Evolutionary conservation across 73 alveolate species (phyloP), one percentile per base, ranked within the genome.

Genomic region (Breviolum minutum): DNA sequence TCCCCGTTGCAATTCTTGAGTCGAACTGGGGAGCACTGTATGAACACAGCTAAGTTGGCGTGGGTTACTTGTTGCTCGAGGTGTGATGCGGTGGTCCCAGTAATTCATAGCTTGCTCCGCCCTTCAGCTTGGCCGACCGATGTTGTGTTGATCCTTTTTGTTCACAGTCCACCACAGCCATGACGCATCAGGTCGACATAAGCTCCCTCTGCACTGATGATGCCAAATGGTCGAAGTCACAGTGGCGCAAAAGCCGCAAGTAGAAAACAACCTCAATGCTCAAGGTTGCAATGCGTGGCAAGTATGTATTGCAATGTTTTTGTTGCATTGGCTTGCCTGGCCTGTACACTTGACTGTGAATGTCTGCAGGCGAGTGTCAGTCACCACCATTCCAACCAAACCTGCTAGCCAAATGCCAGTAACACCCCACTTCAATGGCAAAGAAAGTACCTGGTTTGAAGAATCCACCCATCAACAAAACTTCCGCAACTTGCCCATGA

Each of bases 391-490:
- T 14, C 96, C 96, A 73, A 71, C 29, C 22, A 71, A 29, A 60
- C 96, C 96, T 4, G 96, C 96, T 11, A 90, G 40, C 96, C 96
- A 90, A 71, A 90, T 90, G 62, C 96, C 96, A 40, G 76, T 22
- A 0, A 90, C 96, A 4, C 96, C 96, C 73, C 68, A 8, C 27
- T 48, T 73, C 77, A 90, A 48, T 11, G 96, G 48, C 61, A 70
- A 22, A 40, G 96, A 76, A 26, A 90, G 96, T 40, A 40, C 54
- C 54, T 40, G 54, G 73, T 70, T 83, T 83, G 92, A 40, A 40
- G 54, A 40, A 40, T 40, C 54, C 54, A 40, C 54, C 54, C 54
- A 40, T 40, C 54, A 40, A 40, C 54, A 40, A 40, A 3, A 40
- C 54, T 40, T 40, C 54, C 54, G 3, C 54, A 40, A 40, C 54